A percentile compares a stretch with the other conserved stretches of the same genome.
phyloP scores from a whole-genome alignment of 2,329 filamentous ascomycete genomes.

The Coniochaeta sp. region DNA sequence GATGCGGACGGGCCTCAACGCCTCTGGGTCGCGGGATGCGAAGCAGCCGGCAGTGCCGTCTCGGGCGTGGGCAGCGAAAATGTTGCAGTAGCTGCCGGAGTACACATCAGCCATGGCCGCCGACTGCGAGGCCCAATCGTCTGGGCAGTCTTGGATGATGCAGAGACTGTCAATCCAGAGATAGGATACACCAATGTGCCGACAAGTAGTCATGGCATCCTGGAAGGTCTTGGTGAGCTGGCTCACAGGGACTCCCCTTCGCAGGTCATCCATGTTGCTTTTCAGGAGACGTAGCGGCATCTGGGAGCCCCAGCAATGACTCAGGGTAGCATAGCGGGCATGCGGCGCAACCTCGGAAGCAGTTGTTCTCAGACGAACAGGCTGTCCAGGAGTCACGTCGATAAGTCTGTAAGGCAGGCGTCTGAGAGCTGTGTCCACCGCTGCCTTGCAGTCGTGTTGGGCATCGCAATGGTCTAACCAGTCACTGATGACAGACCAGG shows the following conservation, averaged over 20 bases:
- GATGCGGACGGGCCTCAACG: background rate
- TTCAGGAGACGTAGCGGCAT: background rate
- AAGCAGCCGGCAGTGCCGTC: background rate
- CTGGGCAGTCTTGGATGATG: background rate
- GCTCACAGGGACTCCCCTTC: background rate
- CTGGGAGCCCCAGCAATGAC: background rate
- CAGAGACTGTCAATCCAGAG: conserved; percentile 5
- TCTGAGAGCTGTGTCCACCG: too few species aligned
- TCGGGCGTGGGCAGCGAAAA: conserved; percentile 11
- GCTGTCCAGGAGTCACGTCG: too few species aligned
- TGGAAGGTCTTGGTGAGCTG: background rate
- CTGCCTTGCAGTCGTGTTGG: too few species aligned
- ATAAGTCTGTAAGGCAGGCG: too few species aligned
- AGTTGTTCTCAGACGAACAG: too few species aligned
- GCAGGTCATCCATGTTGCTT: background rate
- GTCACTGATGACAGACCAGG: too few species aligned
- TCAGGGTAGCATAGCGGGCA: background rate
- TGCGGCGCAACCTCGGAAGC: too few species aligned
- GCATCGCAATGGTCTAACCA: too few species aligned
- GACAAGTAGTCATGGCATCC: background rate
- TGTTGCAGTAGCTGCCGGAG: conserved; percentile 1
- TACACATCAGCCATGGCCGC: background rate
- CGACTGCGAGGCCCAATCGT: conserved; percentile 1
- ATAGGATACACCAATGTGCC: background rate
- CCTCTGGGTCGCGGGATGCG: background rate